Conservation (phyloP, 129 eudicot species). For the Arctium lappa region DNA sequence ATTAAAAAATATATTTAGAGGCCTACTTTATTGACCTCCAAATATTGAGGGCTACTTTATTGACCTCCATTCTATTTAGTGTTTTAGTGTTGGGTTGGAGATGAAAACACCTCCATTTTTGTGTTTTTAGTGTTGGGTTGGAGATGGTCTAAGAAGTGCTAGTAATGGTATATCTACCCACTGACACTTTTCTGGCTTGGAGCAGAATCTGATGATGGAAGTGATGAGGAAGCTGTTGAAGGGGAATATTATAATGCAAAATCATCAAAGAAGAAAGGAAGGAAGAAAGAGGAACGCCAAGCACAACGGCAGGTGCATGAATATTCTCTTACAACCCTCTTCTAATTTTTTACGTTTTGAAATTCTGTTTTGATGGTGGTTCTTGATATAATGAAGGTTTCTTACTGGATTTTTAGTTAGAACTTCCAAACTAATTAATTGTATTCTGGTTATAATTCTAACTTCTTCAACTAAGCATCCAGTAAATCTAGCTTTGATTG, state of each 20-base stretch:
- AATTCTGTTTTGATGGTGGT: background rate
- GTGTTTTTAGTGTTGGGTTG: no score
- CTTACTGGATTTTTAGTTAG: background rate
- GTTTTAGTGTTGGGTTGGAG: no score
- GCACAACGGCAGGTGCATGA: slow-evolving; percentile 73
- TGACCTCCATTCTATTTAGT: no score
- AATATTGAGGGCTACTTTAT: no score
- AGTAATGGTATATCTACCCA: background rate
- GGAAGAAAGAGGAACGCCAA: slow-evolving; percentile 91
- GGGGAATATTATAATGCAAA: slow-evolving; percentile 52
- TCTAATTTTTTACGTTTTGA: background rate
- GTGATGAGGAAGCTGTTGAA: slow-evolving; percentile 79
- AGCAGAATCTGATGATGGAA: slow-evolving; percentile 70
- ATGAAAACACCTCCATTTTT: no score
- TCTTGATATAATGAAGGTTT: background rate
- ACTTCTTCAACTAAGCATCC: background rate
- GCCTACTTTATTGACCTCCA: no score
- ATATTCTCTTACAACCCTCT: background rate
- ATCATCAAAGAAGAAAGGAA: slow-evolving; percentile 76
- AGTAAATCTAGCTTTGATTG: background rate
- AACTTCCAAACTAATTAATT: background rate
- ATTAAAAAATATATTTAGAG: no score
- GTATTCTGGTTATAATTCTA: background rate
- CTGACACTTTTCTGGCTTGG: slow-evolving; percentile 2
- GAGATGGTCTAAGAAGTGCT: background rate